Percentiles rank a stretch among this genome's conserved stretches.
These are phyloP conservation scores for Fusarium camptoceras DNA, from an alignment of 2,329 filamentous ascomycete genomes.

Conservation along the genomic window DNA sequence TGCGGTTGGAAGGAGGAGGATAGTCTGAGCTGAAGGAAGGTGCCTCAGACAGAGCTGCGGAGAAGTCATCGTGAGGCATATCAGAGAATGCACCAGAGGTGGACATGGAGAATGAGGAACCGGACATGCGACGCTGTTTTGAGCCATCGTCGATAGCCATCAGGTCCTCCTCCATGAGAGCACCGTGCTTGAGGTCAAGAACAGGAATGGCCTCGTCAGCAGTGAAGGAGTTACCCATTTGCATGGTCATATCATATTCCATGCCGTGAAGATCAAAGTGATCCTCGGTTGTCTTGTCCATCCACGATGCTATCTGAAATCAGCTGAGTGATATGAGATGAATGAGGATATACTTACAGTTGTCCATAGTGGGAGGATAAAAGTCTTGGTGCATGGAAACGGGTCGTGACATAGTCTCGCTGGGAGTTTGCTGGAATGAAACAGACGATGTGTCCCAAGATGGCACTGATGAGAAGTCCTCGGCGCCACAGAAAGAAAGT, in stretches of 20 bases:
- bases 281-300: conserved; percentile 68
- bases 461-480: conserved; percentile 64
- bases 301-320: conserved; percentile 54
- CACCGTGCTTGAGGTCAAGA: conserved; percentile 68
- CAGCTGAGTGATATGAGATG: conserved; percentile 19
- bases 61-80: conserved; percentile 78
- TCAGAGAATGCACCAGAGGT: conserved; percentile 74
- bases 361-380: conserved; percentile 63
- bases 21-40: conserved; percentile 75
- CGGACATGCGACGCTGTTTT: conserved; percentile 73
- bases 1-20: conserved; percentile 73
- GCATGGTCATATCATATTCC: conserved; percentile 68
- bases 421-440: conserved; percentile 63
- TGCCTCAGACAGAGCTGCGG: conserved; percentile 73
- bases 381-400: conserved; percentile 70
- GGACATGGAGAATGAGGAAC: conserved; percentile 79
- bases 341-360: conserved; percentile 56
- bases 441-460: conserved; percentile 69
- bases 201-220: conserved; percentile 73
- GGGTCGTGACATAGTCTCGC: conserved; percentile 64
- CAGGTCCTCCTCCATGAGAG: conserved; percentile 61
- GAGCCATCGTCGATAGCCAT: conserved; percentile 64
- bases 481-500: conserved; percentile 69
- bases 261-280: conserved; percentile 66
- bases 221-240: conserved; percentile 71